Conservation (phyloP, 306 rosid species). For the Corylus heterophylla region DNA sequence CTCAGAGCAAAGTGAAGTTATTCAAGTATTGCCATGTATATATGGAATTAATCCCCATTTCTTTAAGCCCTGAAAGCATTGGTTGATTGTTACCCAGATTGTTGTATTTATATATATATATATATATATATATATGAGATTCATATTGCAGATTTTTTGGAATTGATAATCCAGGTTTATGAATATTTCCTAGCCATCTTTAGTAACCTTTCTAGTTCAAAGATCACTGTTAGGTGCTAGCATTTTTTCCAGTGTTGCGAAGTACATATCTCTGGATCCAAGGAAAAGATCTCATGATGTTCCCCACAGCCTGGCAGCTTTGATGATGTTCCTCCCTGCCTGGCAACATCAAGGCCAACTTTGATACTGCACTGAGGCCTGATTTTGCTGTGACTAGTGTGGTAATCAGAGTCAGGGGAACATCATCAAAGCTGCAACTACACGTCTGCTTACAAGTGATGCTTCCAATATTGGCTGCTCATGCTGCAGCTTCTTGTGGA, state of each 20-base stretch:
- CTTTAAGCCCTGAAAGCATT: not conserved
- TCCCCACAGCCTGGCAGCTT: no score
- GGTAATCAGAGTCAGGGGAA: no score
- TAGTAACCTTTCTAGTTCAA: not conserved
- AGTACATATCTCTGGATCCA: not conserved
- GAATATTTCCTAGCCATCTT: not conserved
- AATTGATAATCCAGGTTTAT: not conserved
- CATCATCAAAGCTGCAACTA: no score
- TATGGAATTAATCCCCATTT: not conserved
- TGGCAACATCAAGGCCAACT: no score
- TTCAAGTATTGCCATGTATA: not conserved
- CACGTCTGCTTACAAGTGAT: no score
- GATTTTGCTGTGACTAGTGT: no score
- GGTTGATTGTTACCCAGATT: not conserved
- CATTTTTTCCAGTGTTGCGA: not conserved
- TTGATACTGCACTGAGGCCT: no score
- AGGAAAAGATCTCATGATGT: not conserved
- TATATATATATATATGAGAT: not conserved
- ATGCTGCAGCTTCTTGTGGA: no score
- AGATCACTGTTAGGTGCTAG: not conserved
- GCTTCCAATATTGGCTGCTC: no score
- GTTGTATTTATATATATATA: not conserved
- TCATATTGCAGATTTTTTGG: not conserved
- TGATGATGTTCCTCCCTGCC: no score
- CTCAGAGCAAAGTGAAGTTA: not conserved